Base-by-base conservation (phyloP, 176 grass and related monocot genomes). In the Thalia dealbata region DNA sequence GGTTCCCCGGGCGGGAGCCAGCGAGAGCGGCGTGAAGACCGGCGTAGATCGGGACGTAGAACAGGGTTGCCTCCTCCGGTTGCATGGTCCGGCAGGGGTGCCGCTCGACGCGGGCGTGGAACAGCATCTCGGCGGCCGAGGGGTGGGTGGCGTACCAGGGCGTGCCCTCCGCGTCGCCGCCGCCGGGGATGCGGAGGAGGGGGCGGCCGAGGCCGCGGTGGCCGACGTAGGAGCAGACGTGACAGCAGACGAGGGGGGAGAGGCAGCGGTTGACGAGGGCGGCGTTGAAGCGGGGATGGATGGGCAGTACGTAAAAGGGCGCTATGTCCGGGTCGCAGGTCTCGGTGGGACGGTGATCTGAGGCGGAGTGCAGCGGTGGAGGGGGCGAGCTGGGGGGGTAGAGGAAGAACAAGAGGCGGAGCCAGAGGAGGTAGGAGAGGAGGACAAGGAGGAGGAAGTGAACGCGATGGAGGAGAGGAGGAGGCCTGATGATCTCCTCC, bases 171-270 rank as follows among this genome's bases (percentile, higher is more conserved):
- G 18, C 28, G 16, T 24, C 29, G 35, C 3, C 56, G 56, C 3
- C 10, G 41, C 8, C 32, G 56, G 66, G 25, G 58, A 72, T 43
- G 22, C 72, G 71, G 27, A 32, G 61, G 12, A 80, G 32, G 1
- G 78, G 77, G 38, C 75, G 56, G 73, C 83, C 83, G 26, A 85
- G 69, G 38, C 78, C 83, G 19, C 74, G 52, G 45, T 85, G 67
- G 29, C 19, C 78, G 35, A 85, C 77, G 29, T 85, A n/a, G 22
- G 50, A 77, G 56, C 77, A 84, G 51, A 80, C 65, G 66, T 67
- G 29, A 27, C 19, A 30, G 54, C 44, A 73, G 0, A 21, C 50
- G 59, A 18, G n/a, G 72, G 24, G 58, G 19, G 68, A 56, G 29
- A 72, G 64, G 48, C 73, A 75, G 55, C 73, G 73, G 38, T 23